Evolutionary conservation across 1,139 yeast species (phyloP).

Genomic region (Diutina siamensis): DNA sequence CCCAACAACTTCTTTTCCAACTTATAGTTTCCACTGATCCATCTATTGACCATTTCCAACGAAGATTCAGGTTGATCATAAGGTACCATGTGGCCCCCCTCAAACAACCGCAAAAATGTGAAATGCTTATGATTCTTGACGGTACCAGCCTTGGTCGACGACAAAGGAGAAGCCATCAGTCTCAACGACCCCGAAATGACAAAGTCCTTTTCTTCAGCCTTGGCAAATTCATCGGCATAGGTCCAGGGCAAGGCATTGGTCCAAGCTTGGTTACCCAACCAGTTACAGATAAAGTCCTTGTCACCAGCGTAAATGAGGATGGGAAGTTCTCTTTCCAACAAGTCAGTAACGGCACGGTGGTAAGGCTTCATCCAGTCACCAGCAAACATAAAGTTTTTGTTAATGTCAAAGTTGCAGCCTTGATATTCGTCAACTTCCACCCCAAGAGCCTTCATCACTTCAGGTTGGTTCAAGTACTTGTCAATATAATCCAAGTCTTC

Average conservation of each 20-base stretch:
- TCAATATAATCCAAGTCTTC: slow-evolving; percentile 55
- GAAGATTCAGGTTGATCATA: slow-evolving; percentile 35
- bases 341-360: slow-evolving; percentile 49
- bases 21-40: slow-evolving; percentile 26
- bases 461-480: slow-evolving; percentile 54
- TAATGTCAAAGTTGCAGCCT: slow-evolving; percentile 77
- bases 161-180: neutral
- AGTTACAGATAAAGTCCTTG: slow-evolving; percentile 76
- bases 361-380: slow-evolving; percentile 93
- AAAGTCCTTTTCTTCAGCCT: slow-evolving; percentile 8
- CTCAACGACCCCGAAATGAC: neutral
- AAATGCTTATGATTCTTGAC: slow-evolving; percentile 43
- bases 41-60: slow-evolving; percentile 36
- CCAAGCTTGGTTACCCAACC: slow-evolving; percentile 87
- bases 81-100: slow-evolving; percentile 74
- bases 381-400: slow-evolving; percentile 72
- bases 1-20: slow-evolving; percentile 3
- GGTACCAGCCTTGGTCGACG: slow-evolving; percentile 32
- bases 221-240: slow-evolving; percentile 39
- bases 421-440: slow-evolving; percentile 81
- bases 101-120: slow-evolving; percentile 51
- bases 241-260: slow-evolving; percentile 58
- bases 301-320: slow-evolving; percentile 77
- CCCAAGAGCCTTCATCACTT: slow-evolving; percentile 73
- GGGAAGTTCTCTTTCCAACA: slow-evolving; percentile 50